Base-by-base conservation (phyloP, 2,329 filamentous ascomycete genomes). In the Botryotinia narcissicola region DNA sequence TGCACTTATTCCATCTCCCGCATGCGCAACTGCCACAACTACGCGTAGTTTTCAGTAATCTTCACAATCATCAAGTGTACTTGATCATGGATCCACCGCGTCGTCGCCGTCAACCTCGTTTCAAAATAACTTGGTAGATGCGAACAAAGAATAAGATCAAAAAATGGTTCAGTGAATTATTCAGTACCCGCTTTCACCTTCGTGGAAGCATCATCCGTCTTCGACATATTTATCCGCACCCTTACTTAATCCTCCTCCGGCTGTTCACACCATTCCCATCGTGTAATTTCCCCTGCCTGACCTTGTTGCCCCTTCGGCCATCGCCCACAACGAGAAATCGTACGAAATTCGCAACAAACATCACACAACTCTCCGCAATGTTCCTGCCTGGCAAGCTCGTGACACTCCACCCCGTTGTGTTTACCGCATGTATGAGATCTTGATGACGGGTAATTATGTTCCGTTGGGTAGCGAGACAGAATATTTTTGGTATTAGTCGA, bases 351-450 rank as follows among this genome's bases (percentile, higher is more conserved):
- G 62, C 18, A 42, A 44, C 16, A 1, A 29, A 12, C 1, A 7
- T 2, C 62, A 46, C 20, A 0, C 1, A 9, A 64, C 37, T 44
- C 37, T 42, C 3, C 62, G 62, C 62, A 64, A 64, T 5, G 42
- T 64, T 0, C 37, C 0, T 0, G 22, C 46, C 62, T 54, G 46
- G 32, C 0, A 7, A 22, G 25, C n/a, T 32, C 64, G 67, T 10
- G 68, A 71, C 20, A 71, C 68, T 44, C 54, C 68, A 29, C 54
- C 48, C 14, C 54, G 54, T 6, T 51, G 35, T 10, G 16, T 62
- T 37, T 71, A 71, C 40, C 68, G 68, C 16, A 60, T 71, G 18
- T 62, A 71, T 40, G 54, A 71, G 29, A 48, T 37, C 20, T 35
- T 71, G 1, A 44, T 42, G 22, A 37, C 37, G n/a, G 32, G 35